phyloP scores from a whole-genome alignment of 2,329 filamentous ascomycete genomes.

The Aspergillus melleus region DNA sequence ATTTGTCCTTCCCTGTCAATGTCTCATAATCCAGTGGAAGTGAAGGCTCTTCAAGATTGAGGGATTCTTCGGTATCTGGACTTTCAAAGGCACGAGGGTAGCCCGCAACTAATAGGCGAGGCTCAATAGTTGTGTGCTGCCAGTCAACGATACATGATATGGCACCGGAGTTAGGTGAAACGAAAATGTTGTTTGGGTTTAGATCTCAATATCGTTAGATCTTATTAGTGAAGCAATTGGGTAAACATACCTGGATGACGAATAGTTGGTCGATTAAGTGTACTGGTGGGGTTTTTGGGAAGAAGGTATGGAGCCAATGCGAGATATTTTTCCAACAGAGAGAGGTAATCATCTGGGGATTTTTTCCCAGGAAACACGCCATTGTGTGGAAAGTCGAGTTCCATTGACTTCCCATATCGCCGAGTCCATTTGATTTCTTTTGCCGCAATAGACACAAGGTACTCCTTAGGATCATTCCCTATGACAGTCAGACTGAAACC shows the following conservation, averaged over 20 bases:
- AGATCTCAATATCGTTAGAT: constrained; percentile 18
- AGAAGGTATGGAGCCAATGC: constrained; percentile 22
- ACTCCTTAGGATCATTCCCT: constrained; percentile 19
- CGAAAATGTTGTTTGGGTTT: constrained; percentile 23
- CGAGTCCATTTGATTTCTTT: constrained; percentile 21
- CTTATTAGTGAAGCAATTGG: not conserved
- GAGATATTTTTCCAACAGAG: constrained; percentile 23
- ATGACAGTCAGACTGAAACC: not conserved
- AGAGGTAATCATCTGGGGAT: constrained; percentile 14
- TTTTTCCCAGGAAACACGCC: constrained; percentile 19
- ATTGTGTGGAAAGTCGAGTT: constrained; percentile 26
- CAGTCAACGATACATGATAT: constrained; percentile 23
- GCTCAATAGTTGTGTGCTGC: constrained; percentile 24
- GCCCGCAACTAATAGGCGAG: constrained; percentile 18
- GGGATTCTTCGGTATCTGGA: constrained; percentile 18
- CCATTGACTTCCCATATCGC: constrained; percentile 20
- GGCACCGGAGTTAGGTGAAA: constrained; percentile 18
- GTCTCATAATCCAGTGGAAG: constrained; percentile 20
- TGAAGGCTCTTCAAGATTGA: constrained; percentile 12
- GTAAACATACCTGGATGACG: constrained; percentile 20
- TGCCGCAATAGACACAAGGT: constrained; percentile 15
- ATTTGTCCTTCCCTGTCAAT: constrained; percentile 17
- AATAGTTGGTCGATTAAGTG: constrained; percentile 20
- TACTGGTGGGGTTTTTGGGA: constrained; percentile 10
- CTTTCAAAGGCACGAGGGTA: constrained; percentile 22